Percentiles rank a stretch among this genome's conserved stretches.
Evolutionary conservation across 441 rosid species (phyloP).

Genomic region (Croton laevigatus): DNA sequence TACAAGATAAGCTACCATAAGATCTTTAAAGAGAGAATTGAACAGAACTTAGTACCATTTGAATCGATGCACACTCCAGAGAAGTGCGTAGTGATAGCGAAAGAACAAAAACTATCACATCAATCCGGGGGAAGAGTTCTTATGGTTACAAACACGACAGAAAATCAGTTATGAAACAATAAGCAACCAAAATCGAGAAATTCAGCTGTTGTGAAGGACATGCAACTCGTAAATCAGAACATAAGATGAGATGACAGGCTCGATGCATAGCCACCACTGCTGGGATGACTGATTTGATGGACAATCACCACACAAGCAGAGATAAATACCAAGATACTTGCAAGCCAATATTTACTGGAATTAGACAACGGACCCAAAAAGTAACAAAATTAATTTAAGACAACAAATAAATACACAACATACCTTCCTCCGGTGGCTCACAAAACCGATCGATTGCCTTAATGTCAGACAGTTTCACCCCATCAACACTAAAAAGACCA

Average conservation of each 20-base stretch:
- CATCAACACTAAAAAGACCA: conserved; percentile 95
- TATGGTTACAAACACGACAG: background rate
- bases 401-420: conserved; percentile 9
- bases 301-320: background rate
- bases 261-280: background rate
- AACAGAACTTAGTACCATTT: background rate
- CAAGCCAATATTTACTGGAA: background rate
- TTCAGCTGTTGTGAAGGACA: background rate
- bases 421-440: conserved; percentile 99
- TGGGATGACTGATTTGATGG: background rate
- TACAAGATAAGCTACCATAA: background rate
- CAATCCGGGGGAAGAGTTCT: background rate
- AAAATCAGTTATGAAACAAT: background rate
- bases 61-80: background rate
- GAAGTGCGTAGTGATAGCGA: background rate
- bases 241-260: conserved; percentile 1
- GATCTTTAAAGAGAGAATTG: background rate
- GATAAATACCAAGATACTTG: background rate
- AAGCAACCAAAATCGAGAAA: background rate
- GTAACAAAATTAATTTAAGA: conserved; percentile 7
- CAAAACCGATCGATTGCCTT: conserved; percentile 83
- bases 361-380: background rate
- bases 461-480: conserved; percentile 88
- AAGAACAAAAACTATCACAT: conserved; percentile 4
- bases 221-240: background rate